These are phyloP conservation scores for Aspergillus diversus DNA, from an alignment of 495 filamentous ascomycete species.

Conservation along the genomic window DNA sequence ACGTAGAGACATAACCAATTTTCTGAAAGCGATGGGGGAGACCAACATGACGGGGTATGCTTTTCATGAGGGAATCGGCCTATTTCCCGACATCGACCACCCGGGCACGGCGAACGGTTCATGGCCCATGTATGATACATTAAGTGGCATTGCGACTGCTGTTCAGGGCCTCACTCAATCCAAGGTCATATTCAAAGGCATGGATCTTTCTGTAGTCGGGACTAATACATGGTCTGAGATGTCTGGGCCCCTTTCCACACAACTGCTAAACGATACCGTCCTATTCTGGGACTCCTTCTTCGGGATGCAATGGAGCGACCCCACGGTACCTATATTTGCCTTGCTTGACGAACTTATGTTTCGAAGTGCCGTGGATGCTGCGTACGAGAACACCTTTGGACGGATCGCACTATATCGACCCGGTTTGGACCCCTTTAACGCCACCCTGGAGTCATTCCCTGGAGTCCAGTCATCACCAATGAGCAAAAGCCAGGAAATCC, in stretches of 20 bases:
- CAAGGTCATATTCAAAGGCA: neutral
- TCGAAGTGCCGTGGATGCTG: neutral
- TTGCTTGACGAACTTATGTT: neutral
- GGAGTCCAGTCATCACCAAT: neutral
- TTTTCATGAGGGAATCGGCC: neutral
- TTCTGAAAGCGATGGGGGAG: neutral
- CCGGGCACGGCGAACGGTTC: neutral
- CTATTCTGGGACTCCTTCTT: neutral
- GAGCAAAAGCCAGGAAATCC: neutral
- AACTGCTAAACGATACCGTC: neutral
- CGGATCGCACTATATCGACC: neutral
- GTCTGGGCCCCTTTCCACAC: neutral
- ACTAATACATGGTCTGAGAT: neutral
- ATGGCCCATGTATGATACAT: neutral
- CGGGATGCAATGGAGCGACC: neutral
- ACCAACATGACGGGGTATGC: neutral
- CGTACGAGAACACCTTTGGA: neutral
- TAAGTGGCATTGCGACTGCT: neutral
- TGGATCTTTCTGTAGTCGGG: neutral
- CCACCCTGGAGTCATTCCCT: neutral
- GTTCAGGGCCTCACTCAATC: neutral
- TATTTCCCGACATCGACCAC: neutral
- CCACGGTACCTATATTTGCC: neutral
- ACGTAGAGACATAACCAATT: neutral
- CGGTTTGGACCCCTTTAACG: neutral